Conservation (phyloP, 2,329 filamentous ascomycete species). For the Ophidiomyces ophidiicola region DNA sequence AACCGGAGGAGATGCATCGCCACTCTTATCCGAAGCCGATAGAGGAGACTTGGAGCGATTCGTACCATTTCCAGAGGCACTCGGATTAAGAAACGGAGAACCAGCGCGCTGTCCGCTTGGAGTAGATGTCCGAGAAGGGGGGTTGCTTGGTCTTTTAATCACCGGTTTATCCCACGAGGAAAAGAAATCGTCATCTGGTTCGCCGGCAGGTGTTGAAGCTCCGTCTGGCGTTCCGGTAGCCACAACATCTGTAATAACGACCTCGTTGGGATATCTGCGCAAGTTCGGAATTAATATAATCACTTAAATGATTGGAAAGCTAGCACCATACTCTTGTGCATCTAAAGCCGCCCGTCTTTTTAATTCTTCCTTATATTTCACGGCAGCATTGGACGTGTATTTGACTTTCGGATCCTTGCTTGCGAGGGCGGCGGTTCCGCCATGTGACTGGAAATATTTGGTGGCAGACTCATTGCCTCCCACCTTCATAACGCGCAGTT, state of each 20-base stretch:
- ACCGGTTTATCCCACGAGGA: slow-evolving; percentile 97
- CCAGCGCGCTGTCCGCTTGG: slow-evolving; percentile 65
- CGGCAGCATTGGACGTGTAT: slow-evolving; percentile 84
- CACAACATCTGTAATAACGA: slow-evolving; percentile 64
- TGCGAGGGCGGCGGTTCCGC: slow-evolving; percentile 80
- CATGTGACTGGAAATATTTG: slow-evolving; percentile 96
- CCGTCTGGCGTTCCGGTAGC: slow-evolving; percentile 50
- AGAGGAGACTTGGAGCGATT: slow-evolving; percentile 77
- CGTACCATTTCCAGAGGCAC: slow-evolving; percentile 52
- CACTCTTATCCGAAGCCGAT: slow-evolving; percentile 42
- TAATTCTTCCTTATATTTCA: slow-evolving; percentile 95
- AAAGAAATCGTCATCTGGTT: slow-evolving; percentile 88
- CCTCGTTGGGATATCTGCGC: slow-evolving; percentile 68
- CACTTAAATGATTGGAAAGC: not conserved
- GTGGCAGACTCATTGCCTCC: slow-evolving; percentile 96
- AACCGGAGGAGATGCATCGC: slow-evolving; percentile 42
- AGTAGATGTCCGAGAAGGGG: slow-evolving; percentile 77
- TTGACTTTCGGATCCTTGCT: slow-evolving; percentile 97
- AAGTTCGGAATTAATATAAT: not conserved
- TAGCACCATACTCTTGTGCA: slow-evolving; percentile 60
- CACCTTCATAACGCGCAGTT: slow-evolving; percentile 93
- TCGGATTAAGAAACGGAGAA: slow-evolving; percentile 78
- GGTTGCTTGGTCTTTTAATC: slow-evolving; percentile 91
- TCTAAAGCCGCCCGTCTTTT: slow-evolving; percentile 74
- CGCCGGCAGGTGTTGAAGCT: slow-evolving; percentile 64